Conservation (phyloP, 2,329 filamentous ascomycete species). For the Clathrospora elynae region DNA sequence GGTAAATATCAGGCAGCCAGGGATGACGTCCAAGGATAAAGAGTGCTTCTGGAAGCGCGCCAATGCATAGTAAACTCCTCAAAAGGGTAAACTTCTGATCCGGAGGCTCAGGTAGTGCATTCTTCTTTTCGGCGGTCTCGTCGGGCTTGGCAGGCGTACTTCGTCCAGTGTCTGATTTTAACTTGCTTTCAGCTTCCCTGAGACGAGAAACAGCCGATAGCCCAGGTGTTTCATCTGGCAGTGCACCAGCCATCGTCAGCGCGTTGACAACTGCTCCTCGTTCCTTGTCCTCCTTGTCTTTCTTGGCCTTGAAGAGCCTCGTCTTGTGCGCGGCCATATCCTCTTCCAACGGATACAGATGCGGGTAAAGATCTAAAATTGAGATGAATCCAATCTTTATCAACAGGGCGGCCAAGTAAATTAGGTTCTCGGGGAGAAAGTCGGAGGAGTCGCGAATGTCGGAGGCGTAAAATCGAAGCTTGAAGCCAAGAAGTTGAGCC, state of each 20-base stretch:
- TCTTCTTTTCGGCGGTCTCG: constrained; percentile 50
- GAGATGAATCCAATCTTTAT: constrained; percentile 99
- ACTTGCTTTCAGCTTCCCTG: constrained; percentile 63
- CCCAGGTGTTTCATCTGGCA: constrained; percentile 77
- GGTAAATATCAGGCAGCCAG: constrained; percentile 85
- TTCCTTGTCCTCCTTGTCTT: constrained; percentile 72
- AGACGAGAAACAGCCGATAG: constrained; percentile 49
- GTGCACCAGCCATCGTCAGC: constrained; percentile 80
- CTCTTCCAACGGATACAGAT: constrained; percentile 84
- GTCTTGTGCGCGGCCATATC: constrained; percentile 76
- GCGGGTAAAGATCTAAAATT: constrained; percentile 85
- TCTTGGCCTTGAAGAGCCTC: constrained; percentile 67
- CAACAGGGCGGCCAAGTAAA: constrained; percentile 86
- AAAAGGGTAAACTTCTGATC: constrained; percentile 90
- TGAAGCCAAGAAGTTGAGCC: constrained; percentile 94
- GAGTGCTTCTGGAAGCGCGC: constrained; percentile 88
- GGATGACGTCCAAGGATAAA: constrained; percentile 91
- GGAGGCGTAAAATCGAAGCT: constrained; percentile 92
- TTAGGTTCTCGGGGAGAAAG: constrained; percentile 84
- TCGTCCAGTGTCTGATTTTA: constrained; percentile 53
- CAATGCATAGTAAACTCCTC: constrained; percentile 84
- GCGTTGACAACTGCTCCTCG: constrained; percentile 77
- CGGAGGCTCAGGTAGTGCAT: constrained; percentile 69
- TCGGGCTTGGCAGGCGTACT: constrained; percentile 50
- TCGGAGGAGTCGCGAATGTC: constrained; percentile 75